A percentile compares a stretch with the other conserved stretches of the same genome.
Evolutionary conservation across 2,329 filamentous ascomycete species (phyloP).

Genomic region (Pseudocercospora fijiensis): DNA sequence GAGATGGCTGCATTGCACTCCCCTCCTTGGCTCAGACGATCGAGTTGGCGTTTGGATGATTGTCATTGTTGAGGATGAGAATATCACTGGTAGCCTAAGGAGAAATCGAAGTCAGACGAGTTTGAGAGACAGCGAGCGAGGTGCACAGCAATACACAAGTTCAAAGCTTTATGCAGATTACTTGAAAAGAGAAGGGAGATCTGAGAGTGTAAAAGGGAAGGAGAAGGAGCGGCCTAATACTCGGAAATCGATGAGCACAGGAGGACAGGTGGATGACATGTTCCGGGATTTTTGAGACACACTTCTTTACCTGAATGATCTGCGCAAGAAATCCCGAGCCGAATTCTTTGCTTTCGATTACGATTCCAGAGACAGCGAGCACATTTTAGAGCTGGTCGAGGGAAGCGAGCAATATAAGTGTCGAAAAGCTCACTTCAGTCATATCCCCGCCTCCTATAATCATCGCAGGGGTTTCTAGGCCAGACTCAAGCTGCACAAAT

Average conservation of each 20-base stretch:
- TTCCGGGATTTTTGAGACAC: conserved; percentile 34
- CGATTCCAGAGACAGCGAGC: not conserved
- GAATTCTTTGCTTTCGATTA: not conserved
- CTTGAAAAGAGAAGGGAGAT: conserved; percentile 34
- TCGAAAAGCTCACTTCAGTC: not conserved
- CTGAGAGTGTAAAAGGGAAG: conserved; percentile 11
- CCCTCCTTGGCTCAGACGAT: conserved; percentile 45
- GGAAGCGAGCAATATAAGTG: not conserved
- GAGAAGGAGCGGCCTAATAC: conserved; percentile 15
- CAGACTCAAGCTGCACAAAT: too few species aligned
- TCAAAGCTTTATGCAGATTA: conserved; percentile 42
- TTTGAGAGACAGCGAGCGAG: conserved; percentile 2
- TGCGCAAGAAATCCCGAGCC: not conserved
- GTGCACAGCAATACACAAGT: conserved; percentile 26
- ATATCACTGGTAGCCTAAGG: conserved; percentile 32
- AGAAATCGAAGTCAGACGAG: conserved; percentile 6
- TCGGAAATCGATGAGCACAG: not conserved
- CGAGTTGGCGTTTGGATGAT: conserved; percentile 51
- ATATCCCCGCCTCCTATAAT: too few species aligned
- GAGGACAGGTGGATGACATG: conserved; percentile 22
- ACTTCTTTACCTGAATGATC: not conserved
- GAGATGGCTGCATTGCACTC: conserved; percentile 49
- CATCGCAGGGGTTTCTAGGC: too few species aligned
- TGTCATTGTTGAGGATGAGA: conserved; percentile 46
- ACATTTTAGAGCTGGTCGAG: not conserved